A percentile compares a stretch with the other conserved stretches of the same genome.
phyloP scores from a whole-genome alignment of 352 stramenopile species.

The Phytophthora europaea region DNA sequence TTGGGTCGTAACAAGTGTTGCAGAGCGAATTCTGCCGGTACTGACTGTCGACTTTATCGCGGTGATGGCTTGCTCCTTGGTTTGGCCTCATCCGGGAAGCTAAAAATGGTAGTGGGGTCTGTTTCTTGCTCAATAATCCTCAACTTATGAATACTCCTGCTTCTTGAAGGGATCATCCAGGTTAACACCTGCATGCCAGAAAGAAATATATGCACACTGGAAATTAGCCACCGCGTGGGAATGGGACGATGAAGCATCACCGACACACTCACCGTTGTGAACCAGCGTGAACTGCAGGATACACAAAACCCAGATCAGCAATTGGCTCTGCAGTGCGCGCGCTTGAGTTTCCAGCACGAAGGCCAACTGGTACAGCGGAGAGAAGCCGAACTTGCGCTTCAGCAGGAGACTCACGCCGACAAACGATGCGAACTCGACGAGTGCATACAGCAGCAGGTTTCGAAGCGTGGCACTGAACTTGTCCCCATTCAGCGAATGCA shows the following conservation, averaged over 20 bases:
- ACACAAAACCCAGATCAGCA: conserved; percentile 32
- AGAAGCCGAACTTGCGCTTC: conserved; percentile 28
- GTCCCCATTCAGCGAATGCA: background rate
- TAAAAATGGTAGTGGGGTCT: background rate
- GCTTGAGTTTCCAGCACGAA: conserved; percentile 49
- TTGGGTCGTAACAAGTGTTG: background rate
- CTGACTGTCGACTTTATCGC: background rate
- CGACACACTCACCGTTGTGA: conserved; percentile 29
- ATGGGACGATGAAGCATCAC: background rate
- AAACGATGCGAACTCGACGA: conserved; percentile 36
- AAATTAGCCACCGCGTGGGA: background rate
- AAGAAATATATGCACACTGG: background rate
- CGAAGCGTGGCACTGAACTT: background rate
- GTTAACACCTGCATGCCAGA: background rate
- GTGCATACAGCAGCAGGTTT: conserved; percentile 22
- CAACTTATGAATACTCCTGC: background rate
- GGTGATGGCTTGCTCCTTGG: too few relatives aligned
- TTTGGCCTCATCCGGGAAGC: too few relatives aligned
- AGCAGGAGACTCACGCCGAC: conserved; percentile 7
- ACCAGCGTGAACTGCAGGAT: conserved; percentile 36
- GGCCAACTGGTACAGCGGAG: conserved; percentile 35
- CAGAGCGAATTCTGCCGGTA: background rate
- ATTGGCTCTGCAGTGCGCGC: conserved; percentile 21
- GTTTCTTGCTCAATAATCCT: too few relatives aligned
- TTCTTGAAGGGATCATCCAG: background rate